Evolutionary conservation across 2,329 filamentous ascomycete genomes (phyloP).

Genomic region (Aspergillus bombycis): DNA sequence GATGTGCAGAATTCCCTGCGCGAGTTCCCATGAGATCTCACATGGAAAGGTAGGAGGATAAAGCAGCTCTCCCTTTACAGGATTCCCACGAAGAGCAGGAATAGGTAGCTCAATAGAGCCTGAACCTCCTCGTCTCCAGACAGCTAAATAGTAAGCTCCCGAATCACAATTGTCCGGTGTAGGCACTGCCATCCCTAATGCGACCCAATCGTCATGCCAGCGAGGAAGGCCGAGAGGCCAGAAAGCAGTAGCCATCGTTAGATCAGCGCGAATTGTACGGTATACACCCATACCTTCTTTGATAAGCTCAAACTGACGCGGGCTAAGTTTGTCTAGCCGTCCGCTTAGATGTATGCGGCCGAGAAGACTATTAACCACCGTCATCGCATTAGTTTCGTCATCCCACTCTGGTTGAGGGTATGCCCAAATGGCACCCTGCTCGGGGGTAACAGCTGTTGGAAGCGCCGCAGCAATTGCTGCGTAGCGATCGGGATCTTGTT

Average conservation of each 20-base stretch:
- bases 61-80: slow-evolving; percentile 4
- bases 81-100: neutral
- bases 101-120: slow-evolving; percentile 12
- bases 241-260: slow-evolving; percentile 28
- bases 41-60: slow-evolving; percentile 14
- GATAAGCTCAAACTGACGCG: slow-evolving; percentile 29
- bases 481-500: slow-evolving; percentile 37
- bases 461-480: slow-evolving; percentile 34
- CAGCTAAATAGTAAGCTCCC: slow-evolving; percentile 17
- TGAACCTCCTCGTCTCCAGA: slow-evolving; percentile 26
- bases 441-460: slow-evolving; percentile 39
- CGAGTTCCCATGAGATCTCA: slow-evolving; percentile 3
- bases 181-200: slow-evolving; percentile 27
- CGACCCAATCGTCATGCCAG: slow-evolving; percentile 39
- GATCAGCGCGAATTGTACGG: slow-evolving; percentile 25
- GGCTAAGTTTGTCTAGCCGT: slow-evolving; percentile 26
- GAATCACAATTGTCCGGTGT: neutral
- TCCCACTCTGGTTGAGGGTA: slow-evolving; percentile 40
- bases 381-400: slow-evolving; percentile 40
- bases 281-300: slow-evolving; percentile 36
- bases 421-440: slow-evolving; percentile 41
- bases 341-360: slow-evolving; percentile 39
- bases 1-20: slow-evolving; percentile 5
- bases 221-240: slow-evolving; percentile 38
- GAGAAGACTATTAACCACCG: slow-evolving; percentile 39